A percentile compares a stretch with the other conserved stretches of the same genome.
phyloP scores from a whole-genome alignment of 2,329 filamentous ascomycete genomes.

The Pseudogymnoascus verrucosus region DNA sequence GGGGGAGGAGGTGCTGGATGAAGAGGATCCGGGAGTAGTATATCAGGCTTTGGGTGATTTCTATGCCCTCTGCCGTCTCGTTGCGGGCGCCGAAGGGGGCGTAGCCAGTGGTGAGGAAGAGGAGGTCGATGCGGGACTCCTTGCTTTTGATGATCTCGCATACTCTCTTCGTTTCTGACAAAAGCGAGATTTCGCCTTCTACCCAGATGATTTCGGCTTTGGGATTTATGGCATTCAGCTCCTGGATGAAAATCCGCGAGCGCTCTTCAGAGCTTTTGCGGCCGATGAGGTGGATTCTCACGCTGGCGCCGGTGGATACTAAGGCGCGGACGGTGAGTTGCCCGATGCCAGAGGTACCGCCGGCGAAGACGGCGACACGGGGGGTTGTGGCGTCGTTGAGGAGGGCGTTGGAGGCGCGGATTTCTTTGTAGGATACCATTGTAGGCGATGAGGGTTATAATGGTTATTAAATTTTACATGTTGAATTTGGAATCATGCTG shows the following conservation, averaged over 20 bases:
- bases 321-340: constrained; percentile 37
- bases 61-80: constrained; percentile 48
- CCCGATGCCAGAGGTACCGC: constrained; percentile 45
- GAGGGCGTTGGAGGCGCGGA: constrained; percentile 10
- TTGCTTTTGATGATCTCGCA: constrained; percentile 34
- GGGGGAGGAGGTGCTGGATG: constrained; percentile 46
- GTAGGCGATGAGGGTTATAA: not conserved
- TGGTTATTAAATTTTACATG: not conserved
- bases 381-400: constrained; percentile 12
- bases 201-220: constrained; percentile 34
- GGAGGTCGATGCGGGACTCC: constrained; percentile 36
- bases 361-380: constrained; percentile 37
- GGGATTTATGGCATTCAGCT: constrained; percentile 35
- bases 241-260: constrained; percentile 27
- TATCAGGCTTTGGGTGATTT: constrained; percentile 38
- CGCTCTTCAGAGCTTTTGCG: constrained; percentile 28
- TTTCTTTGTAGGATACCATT: not conserved
- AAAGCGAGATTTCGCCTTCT: constrained; percentile 37
- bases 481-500: not conserved
- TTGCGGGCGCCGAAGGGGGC: constrained; percentile 19
- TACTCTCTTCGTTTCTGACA: constrained; percentile 40
- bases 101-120: constrained; percentile 36
- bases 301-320: constrained; percentile 29
- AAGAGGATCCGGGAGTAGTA: constrained; percentile 51
- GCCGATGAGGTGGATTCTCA: constrained; percentile 43